Base-by-base conservation (phyloP, 2,329 filamentous ascomycete genomes). In the Calonectria naviculata region DNA sequence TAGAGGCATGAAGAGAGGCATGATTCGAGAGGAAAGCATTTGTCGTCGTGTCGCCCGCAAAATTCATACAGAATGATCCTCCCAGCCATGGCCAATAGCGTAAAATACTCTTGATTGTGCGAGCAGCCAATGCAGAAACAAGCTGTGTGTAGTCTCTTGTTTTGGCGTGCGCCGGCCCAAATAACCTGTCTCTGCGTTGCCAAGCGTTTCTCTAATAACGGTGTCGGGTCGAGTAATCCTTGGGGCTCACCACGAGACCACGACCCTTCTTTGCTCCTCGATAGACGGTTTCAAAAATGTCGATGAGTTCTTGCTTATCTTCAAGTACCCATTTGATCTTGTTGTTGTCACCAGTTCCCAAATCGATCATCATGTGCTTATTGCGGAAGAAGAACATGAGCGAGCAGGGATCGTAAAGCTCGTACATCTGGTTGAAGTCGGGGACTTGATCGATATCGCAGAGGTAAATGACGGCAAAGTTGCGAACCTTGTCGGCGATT, bases 351-450 rank as follows among this genome's bases (percentile, higher is more conserved):
- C 97, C 97, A 2, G 97, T 99, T 56, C 96, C 96, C 78, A 98
- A 95, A 90, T 98, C 96, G 83, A 94, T 95, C 94, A 97, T 97
- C 91, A 98, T 98, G 85, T 98, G 95, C 83, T 99, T 99, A 83
- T 99, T 99, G 73, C 96, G 91, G 87, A 95, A 98, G 89, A 98
- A 98, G 87, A 88, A 97, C 94, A 98, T 98, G 84, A 98, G 92
- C 4, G 97, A 97, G 85, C 95, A 94, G 0, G 95, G 92, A 81
- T 99, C 94, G 87, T 97, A 95, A 7, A 95, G 88, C 81, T 95
- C 91, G 87, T 98, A 98, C 96, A 98, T 98, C 80, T 93, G 91
- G 82, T 97, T 98, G 87, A 98, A 98, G 83, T 97, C 95, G 68
- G 94, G 94, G 6, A 97, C 94, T 82, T 95, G 89, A 81, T 97